Evolutionary conservation across 352 stramenopile genomes (phyloP).

Genomic region (Phytopythium vexans): DNA sequence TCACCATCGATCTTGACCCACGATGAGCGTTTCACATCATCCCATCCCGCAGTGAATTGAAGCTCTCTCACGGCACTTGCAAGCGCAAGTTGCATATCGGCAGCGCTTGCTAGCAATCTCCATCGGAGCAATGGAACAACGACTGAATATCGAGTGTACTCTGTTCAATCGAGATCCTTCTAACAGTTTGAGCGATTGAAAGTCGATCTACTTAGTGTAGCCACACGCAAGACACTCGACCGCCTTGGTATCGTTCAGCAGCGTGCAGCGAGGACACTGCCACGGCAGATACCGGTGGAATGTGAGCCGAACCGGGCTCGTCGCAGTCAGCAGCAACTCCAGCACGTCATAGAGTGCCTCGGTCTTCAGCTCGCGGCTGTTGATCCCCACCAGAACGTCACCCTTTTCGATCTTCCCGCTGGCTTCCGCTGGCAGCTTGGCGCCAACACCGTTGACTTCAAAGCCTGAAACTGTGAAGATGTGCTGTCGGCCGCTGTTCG

Average conservation of each 20-base stretch:
- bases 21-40: no score
- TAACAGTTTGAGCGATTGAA: neutral
- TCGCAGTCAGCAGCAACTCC: slow-evolving; percentile 65
- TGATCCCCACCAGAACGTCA: slow-evolving; percentile 65
- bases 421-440: slow-evolving; percentile 65
- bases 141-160: no score
- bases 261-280: slow-evolving; percentile 72
- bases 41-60: no score
- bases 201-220: slow-evolving; percentile 4
- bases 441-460: slow-evolving; percentile 55
- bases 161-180: no score
- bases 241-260: slow-evolving; percentile 45
- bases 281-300: slow-evolving; percentile 64
- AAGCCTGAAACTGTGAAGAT: slow-evolving; percentile 56
- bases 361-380: slow-evolving; percentile 36
- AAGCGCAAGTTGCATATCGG: no score
- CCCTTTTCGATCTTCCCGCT: slow-evolving; percentile 60
- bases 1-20: no score
- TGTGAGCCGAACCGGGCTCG: slow-evolving; percentile 61
- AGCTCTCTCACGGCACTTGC: no score
- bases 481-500: slow-evolving; percentile 6
- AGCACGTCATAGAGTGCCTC: slow-evolving; percentile 55
- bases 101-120: no score
- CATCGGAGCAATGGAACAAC: no score
- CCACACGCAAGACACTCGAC: slow-evolving; percentile 53